Percentiles rank a stretch among this genome's conserved stretches.
Conservation (phyloP, 2,329 filamentous ascomycete species). For the Sphaceloma murrayae region DNA sequence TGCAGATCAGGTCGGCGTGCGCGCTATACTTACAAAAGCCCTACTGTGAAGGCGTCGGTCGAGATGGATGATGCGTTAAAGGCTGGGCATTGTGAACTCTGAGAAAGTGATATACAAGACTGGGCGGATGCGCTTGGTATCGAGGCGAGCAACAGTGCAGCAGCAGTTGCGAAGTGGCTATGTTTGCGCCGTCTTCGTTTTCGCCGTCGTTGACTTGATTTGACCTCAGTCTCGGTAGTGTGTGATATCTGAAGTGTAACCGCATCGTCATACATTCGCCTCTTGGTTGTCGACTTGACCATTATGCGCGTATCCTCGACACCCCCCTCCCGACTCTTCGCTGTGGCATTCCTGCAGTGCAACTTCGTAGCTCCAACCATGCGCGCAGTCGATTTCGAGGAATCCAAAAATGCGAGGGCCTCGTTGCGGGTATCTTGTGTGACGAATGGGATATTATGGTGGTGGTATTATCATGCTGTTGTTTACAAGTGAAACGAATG, state of each 20-base stretch:
- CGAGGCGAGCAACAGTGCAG: conserved; percentile 7
- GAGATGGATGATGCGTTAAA: conserved; percentile 66
- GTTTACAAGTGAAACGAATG: conserved; percentile 1
- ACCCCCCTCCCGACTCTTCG: background rate
- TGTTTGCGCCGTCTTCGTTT: conserved; percentile 8
- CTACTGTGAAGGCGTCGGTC: conserved; percentile 47
- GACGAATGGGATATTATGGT: conserved; percentile 12
- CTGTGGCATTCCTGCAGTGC: background rate
- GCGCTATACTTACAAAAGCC: conserved; percentile 48
- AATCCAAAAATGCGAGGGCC: background rate
- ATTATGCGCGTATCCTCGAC: background rate
- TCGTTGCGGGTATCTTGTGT: background rate
- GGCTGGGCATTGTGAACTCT: conserved; percentile 61
- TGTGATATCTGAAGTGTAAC: background rate
- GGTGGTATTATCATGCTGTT: conserved; percentile 13
- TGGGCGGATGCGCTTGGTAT: conserved; percentile 30
- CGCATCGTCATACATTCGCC: too few species aligned
- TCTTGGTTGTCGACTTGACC: background rate
- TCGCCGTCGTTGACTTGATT: conserved; percentile 2
- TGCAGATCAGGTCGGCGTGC: conserved; percentile 23
- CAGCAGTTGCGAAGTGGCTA: background rate
- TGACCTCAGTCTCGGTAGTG: background rate
- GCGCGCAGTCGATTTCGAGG: background rate
- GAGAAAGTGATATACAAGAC: conserved; percentile 57
- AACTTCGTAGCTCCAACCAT: background rate